Percentiles rank a stretch among this genome's conserved stretches.
phyloP scores from a whole-genome alignment of 2,329 filamentous ascomycete species.

The Verticillium alfalfae region DNA sequence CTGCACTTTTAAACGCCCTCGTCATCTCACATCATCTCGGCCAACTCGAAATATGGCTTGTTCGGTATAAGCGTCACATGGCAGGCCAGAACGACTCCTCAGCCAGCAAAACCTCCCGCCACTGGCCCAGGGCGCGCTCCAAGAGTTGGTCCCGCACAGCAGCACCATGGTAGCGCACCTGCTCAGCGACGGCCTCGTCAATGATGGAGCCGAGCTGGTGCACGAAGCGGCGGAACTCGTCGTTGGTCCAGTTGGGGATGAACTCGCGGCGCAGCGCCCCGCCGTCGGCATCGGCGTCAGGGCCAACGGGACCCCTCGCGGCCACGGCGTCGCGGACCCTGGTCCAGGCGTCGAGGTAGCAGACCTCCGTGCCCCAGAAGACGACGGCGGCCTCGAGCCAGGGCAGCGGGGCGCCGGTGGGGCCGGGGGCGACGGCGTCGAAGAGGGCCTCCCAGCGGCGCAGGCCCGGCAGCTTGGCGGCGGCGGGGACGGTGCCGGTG shows the following conservation, averaged over 20 bases:
- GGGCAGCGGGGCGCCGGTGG: slow-evolving; percentile 32
- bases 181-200: slow-evolving; percentile 42
- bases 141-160: slow-evolving; percentile 22
- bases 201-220: slow-evolving; percentile 46
- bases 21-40: not conserved
- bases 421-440: slow-evolving; percentile 42
- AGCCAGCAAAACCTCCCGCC: slow-evolving; percentile 45
- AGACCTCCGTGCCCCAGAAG: slow-evolving; percentile 72
- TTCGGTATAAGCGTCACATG: not conserved
- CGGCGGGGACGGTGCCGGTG: slow-evolving; percentile 14
- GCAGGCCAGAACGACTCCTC: slow-evolving; percentile 56
- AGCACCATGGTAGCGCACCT: slow-evolving; percentile 27
- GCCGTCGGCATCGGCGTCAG: slow-evolving; percentile 49
- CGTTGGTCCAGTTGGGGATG: slow-evolving; percentile 63
- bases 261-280: slow-evolving; percentile 60
- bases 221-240: slow-evolving; percentile 56
- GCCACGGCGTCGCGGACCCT: slow-evolving; percentile 28
- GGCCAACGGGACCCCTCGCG: not conserved
- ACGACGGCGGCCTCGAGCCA: slow-evolving; percentile 64
- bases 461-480: slow-evolving; percentile 32
- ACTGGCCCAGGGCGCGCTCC: slow-evolving; percentile 35
- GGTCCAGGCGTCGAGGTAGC: slow-evolving; percentile 56
- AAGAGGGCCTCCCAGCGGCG: slow-evolving; percentile 40
- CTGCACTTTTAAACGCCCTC: not conserved
- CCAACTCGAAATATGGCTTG: not conserved